phyloP scores from a whole-genome alignment of 2,329 filamentous ascomycete species.

The Uncinocarpus reesii region DNA sequence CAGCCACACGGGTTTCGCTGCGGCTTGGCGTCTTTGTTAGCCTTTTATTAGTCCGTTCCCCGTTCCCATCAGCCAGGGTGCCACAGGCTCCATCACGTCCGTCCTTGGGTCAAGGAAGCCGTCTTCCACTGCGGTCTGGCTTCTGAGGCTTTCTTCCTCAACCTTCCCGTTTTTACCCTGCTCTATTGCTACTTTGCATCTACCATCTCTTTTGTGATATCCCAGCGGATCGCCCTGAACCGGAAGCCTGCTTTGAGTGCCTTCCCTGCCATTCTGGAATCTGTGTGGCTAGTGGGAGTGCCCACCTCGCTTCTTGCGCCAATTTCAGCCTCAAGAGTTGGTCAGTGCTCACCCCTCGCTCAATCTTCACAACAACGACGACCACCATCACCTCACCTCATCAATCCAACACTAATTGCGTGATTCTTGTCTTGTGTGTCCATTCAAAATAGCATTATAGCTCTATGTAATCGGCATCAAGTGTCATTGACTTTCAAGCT shows the following conservation, averaged over 20 bases:
- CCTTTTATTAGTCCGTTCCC: constrained; percentile 3
- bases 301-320: constrained; percentile 28
- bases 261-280: not conserved
- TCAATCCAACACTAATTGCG: not conserved
- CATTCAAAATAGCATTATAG: not conserved
- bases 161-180: too few species aligned
- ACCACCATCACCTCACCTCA: constrained; percentile 3
- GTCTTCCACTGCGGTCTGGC: too few species aligned
- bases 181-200: too few species aligned
- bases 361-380: constrained; percentile 7
- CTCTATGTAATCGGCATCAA: not conserved
- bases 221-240: too few species aligned
- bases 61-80: constrained; percentile 4
- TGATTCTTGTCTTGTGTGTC: not conserved
- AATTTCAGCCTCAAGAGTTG: constrained; percentile 24
- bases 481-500: not conserved
- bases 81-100: constrained; percentile 1
- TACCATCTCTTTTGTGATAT: not conserved
- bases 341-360: constrained; percentile 14
- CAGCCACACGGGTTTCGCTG: not conserved
- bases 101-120: too few species aligned
- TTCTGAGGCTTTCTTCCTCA: too few species aligned
- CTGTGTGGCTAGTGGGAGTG: constrained; percentile 5
- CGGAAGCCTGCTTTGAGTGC: not conserved
- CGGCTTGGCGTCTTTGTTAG: not conserved